Evolutionary conservation across 495 filamentous ascomycete species (phyloP).

Genomic region (Friedmanniomyces endolithicus): DNA sequence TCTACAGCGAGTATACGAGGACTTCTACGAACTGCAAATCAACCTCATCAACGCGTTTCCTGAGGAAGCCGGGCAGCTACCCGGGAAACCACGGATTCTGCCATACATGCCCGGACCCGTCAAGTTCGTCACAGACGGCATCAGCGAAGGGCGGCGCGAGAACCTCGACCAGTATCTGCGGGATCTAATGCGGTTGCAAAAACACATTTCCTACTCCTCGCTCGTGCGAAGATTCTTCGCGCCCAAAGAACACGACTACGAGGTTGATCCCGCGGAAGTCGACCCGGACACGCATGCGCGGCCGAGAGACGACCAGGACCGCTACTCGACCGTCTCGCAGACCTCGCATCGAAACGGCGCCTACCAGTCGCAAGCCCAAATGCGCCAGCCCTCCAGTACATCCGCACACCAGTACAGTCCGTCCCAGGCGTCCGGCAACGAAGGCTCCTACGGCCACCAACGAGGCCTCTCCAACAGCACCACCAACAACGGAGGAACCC

Average conservation of each 20-base stretch:
- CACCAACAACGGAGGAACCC: not conserved
- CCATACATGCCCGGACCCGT: constrained; percentile 99
- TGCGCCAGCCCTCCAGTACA: constrained; percentile 1
- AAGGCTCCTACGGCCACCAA: constrained; percentile 6
- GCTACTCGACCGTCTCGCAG: constrained; percentile 13
- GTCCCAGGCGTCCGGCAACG: constrained; percentile 5
- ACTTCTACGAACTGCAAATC: constrained; percentile 99
- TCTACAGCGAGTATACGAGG: constrained; percentile 84
- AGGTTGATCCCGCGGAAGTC: constrained; percentile 49
- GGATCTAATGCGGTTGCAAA: constrained; percentile 68
- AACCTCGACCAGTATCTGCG: constrained; percentile 93
- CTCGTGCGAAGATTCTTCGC: constrained; percentile 83
- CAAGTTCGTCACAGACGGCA: constrained; percentile 92
- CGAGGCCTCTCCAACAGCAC: not conserved
- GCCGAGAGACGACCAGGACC: constrained; percentile 9
- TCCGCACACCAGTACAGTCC: constrained; percentile 4
- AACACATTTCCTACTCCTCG: constrained; percentile 68
- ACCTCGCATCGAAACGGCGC: constrained; percentile 8
- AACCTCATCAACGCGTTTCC: constrained; percentile 87
- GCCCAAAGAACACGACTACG: constrained; percentile 80
- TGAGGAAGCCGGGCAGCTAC: constrained; percentile 75
- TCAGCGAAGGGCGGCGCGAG: constrained; percentile 81
- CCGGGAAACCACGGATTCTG: constrained; percentile 60
- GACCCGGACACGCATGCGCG: constrained; percentile 23
- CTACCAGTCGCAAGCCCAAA: constrained; percentile 11